Base-by-base conservation (phyloP, 2,329 filamentous ascomycete species). In the Meredithiella fracta region DNA sequence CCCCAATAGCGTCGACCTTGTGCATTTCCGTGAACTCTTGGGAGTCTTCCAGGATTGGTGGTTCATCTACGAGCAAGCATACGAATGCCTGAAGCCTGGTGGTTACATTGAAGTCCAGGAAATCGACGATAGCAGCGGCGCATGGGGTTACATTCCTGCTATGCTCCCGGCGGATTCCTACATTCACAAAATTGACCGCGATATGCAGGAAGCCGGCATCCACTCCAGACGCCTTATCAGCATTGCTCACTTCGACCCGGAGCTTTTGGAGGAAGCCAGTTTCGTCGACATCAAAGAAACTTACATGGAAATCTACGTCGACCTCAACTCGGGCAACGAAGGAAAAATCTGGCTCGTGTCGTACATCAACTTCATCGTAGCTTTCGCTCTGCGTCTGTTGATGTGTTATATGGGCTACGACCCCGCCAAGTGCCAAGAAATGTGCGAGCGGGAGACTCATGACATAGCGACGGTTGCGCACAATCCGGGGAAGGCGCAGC, bases 91-190 rank as follows among this genome's bases (percentile, higher is more conserved):
- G 38, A 75, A 74, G 57, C 77, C 77, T 0, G 77, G 77, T 44
- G 77, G 76, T 14, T 79, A 73, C 72, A 70, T 80, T 44, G 76
- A 80, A 63, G 63, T 79, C 5, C 64, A 76, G 47, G 77, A 79
- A 60, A 75, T 75, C 61, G 73, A 77, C 60, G 70, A 73, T 54
- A 64, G 67, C n/a, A 69, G 70, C 34, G 59, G 60, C 38, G 61
- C 62, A 47, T 70, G 68, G 58, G 49, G 20, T 14, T 54, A 49
- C 11, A 29, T 59, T 42, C 59, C 65, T n/a, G 61, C 62, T 0
- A 59, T 63, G 4, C 77, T 76, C 56, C 65, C 72, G 1, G 63
- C 69, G 0, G 70, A 69, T 15, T 75, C 74, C 1, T 62, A 72
- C n/a, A 67, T 74, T 47, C 70, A 71, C 58, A 62, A 65, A 42